Evolutionary conservation across 2,329 filamentous ascomycete species (phyloP), one percentile per base, ranked within the genome.

Genomic region (Apiospora sp.): DNA sequence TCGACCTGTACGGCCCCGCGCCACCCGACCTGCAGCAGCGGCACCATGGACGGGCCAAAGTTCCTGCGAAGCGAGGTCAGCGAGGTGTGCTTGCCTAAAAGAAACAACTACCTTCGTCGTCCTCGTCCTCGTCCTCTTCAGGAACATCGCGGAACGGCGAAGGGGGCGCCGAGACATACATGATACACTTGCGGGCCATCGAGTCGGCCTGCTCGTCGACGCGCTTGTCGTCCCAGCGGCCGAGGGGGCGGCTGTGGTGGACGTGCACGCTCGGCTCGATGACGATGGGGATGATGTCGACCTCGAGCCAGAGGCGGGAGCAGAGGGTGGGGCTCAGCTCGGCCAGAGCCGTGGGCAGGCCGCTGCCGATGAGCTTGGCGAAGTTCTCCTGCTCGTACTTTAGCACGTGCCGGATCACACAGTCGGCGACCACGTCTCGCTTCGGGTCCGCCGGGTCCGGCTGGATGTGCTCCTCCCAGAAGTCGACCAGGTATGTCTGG

Each of bases 171-270:
- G 61, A 10, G 4, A 83, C 88, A 82, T 82, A 93, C 91, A 91
- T 89, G 74, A 95, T 87, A 80, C 92, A 94, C 84, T 95, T 95
- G 74, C 94, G 87, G 1, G 92, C 92, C 89, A 95, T 93, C 0
- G 92, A 93, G 79, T 96, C 94, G 1, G 94, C 93, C 80, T 95
- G 91, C 80, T 96, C 94, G 77, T 95, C 94, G 5, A 95, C 87
- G n/a, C 87, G 84, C 79, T 90, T 90, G 46, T 83, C 81, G 67
- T 87, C 84, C 86, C 88, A 89, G 74, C 87, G 85, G 67, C 73
- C 73, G 24, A 68, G 16, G 43, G 41, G 3, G n/a, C 13, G 37
- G 14, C 16, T 4, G 34, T 5, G 43, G 76, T 84, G 83, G 74
- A 81, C 78, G 58, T 85, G 83, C 16, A 86, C 81, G 71, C 86